These are phyloP conservation scores for Pythium chondricola DNA, from an alignment of 352 stramenopile genomes.

Conservation along the genomic window DNA sequence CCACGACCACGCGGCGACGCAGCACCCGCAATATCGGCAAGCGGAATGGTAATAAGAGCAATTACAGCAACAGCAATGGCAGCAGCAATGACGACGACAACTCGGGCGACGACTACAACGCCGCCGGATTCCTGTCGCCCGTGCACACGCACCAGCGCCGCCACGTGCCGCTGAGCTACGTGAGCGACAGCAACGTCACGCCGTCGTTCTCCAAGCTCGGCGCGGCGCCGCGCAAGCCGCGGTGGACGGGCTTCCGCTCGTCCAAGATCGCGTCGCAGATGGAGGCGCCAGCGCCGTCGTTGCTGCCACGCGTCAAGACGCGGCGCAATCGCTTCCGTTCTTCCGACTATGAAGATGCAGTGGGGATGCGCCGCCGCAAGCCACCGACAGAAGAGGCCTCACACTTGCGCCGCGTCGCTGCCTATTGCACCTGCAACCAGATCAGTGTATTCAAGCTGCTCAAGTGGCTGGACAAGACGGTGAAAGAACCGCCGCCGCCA, in stretches of 20 bases:
- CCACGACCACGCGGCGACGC: not conserved
- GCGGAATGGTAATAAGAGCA: too few relatives aligned
- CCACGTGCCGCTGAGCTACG: conserved; percentile 9
- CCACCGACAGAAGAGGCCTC: conserved; percentile 24
- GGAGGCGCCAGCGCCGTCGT: not conserved
- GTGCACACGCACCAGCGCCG: conserved; percentile 8
- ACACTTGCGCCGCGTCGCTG: conserved; percentile 43
- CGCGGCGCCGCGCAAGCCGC: conserved; percentile 24
- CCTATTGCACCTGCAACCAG: conserved; percentile 68
- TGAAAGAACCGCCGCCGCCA: conserved; percentile 9
- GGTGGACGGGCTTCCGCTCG: conserved; percentile 31
- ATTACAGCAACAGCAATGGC: not conserved
- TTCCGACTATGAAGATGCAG: conserved; percentile 25
- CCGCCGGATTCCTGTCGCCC: not conserved
- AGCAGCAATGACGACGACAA: conserved; percentile 3
- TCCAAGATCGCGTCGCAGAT: conserved; percentile 19
- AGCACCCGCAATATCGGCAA: not conserved
- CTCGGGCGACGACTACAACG: not conserved
- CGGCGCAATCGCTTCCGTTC: conserved; percentile 13
- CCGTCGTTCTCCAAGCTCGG: conserved; percentile 13
- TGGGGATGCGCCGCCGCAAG: conserved; percentile 14
- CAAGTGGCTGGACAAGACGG: conserved; percentile 48
- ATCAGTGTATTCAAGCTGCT: conserved; percentile 67
- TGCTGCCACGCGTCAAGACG: conserved; percentile 18
- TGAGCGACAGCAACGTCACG: conserved; percentile 1